phyloP scores from a whole-genome alignment of 768 basidiomycete species.

The Boletus rex-veris region DNA sequence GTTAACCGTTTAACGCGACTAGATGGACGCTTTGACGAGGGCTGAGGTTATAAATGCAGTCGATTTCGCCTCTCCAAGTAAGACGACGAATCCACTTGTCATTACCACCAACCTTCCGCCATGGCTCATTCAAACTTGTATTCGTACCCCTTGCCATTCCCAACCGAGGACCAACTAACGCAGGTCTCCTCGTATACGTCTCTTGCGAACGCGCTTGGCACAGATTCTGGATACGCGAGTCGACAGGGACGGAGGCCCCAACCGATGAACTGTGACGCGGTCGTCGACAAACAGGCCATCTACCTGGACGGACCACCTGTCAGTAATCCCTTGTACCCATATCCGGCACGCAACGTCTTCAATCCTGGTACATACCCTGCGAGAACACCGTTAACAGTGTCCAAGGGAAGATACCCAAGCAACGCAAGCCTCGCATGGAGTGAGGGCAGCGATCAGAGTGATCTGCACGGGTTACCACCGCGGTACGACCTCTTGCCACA shows the following conservation, averaged over 20 bases:
- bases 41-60: slow-evolving; percentile 19
- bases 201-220: slow-evolving; percentile 21
- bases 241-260: background rate
- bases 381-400: slow-evolving; percentile 2
- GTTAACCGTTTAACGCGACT: background rate
- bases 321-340: slow-evolving; percentile 24
- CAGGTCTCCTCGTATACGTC: slow-evolving; percentile 24
- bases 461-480: background rate
- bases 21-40: slow-evolving; percentile 17
- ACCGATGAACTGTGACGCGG: slow-evolving; percentile 2
- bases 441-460: slow-evolving; percentile 4
- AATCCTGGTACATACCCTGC: slow-evolving; percentile 20
- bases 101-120: background rate
- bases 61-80: background rate
- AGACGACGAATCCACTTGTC: background rate
- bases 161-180: slow-evolving; percentile 15
- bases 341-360: slow-evolving; percentile 29
- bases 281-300: slow-evolving; percentile 10
- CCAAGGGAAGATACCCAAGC: slow-evolving; percentile 6
- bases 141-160: slow-evolving; percentile 21
- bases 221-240: slow-evolving; percentile 12
- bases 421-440: background rate
- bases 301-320: slow-evolving; percentile 18
- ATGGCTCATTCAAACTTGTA: slow-evolving; percentile 16
- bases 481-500: slow-evolving; percentile 22